Conservation (phyloP, 2,329 filamentous ascomycete species). For the Clarireedia homoeocarpa region DNA sequence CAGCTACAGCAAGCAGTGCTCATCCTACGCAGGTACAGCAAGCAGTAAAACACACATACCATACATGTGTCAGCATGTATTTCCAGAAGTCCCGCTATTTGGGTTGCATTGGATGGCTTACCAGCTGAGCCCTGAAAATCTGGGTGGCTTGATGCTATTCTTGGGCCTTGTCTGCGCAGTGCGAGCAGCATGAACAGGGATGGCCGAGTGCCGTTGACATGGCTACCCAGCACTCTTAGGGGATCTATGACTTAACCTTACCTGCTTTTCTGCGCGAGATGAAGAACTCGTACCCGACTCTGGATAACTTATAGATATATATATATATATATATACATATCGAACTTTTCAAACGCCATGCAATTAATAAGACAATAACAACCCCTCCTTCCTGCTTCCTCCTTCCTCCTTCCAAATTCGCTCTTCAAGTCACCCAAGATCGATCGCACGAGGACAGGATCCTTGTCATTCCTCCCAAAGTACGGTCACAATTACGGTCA, state of each 20-base stretch:
- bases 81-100: too few species aligned
- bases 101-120: too few species aligned
- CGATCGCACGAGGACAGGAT: background rate
- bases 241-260: background rate
- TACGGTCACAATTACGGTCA: background rate
- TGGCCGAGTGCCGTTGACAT: conserved; percentile 5
- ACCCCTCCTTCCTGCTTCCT: conserved; percentile 7
- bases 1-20: too few species aligned
- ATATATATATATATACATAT: too few species aligned
- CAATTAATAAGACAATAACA: background rate
- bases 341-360: background rate
- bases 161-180: background rate
- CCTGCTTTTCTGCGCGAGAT: background rate
- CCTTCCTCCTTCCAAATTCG: background rate
- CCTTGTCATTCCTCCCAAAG: too few species aligned
- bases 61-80: too few species aligned
- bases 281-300: too few species aligned
- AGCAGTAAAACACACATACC: too few species aligned
- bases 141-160: background rate
- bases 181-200: background rate
- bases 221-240: conserved; percentile 2
- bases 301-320: too few species aligned
- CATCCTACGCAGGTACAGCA: too few species aligned
- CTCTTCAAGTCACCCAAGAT: background rate
- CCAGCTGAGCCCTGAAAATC: too few species aligned